Percentiles rank a stretch among this genome's conserved stretches.
phyloP scores from a whole-genome alignment of 768 basidiomycete species.

The Mycena leptocephala region DNA sequence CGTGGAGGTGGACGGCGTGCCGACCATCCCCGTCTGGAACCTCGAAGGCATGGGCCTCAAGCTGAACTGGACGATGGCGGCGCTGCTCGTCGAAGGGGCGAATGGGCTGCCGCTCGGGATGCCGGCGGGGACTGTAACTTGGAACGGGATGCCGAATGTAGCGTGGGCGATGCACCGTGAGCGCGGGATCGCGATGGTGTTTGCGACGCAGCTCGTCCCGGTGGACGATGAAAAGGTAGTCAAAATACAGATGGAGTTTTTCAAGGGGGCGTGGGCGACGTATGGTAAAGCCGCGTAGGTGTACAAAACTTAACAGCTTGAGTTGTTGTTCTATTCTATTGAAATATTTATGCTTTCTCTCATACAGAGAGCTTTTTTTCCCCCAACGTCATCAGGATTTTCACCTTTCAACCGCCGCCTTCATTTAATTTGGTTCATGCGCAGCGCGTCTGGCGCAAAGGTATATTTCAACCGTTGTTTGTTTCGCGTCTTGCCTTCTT shows the following conservation, averaged over 20 bases:
- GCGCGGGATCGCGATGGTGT: conserved; percentile 20
- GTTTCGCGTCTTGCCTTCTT: too few species aligned
- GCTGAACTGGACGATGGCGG: conserved; percentile 26
- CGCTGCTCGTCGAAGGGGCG: conserved; percentile 14
- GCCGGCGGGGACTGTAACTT: conserved; percentile 24
- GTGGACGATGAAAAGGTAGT: conserved; percentile 31
- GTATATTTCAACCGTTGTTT: too few species aligned
- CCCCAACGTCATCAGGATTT: too few species aligned
- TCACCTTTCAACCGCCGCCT: too few species aligned
- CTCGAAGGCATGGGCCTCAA: not conserved
- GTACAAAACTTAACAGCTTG: too few species aligned
- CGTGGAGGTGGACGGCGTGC: not conserved
- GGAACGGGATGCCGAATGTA: conserved; percentile 35
- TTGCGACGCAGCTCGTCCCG: conserved; percentile 31
- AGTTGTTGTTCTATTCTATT: too few species aligned
- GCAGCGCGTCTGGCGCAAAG: too few species aligned
- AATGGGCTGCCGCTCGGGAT: conserved; percentile 19
- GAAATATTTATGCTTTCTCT: too few species aligned
- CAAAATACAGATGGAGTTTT: conserved; percentile 19
- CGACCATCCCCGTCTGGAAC: not conserved
- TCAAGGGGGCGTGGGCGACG: conserved; percentile 27
- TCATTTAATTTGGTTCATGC: too few species aligned
- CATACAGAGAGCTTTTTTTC: too few species aligned
- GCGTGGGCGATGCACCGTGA: conserved; percentile 32
- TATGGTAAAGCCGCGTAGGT: too few species aligned